A percentile compares a stretch with the other conserved stretches of the same genome.
Evolutionary conservation across 805 yeast genomes (phyloP).

Genomic region (Ogataea populi-albae): DNA sequence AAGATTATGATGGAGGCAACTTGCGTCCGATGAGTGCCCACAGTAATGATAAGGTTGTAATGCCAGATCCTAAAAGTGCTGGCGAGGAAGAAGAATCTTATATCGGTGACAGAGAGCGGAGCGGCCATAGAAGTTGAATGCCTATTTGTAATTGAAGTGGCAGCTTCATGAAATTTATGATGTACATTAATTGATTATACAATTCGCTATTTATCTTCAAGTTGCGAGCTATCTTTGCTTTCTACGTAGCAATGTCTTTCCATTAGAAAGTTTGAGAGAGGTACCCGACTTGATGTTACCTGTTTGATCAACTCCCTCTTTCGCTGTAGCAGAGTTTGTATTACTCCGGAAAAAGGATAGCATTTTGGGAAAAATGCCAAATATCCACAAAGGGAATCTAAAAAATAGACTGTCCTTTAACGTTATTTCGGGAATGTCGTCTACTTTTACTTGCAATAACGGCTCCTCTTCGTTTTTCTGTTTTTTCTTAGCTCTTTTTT

Average conservation of each 20-base stretch:
- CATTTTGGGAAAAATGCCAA: constrained; percentile 46
- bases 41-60: constrained; percentile 6
- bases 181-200: too few relatives aligned
- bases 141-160: too few relatives aligned
- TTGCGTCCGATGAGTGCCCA: constrained; percentile 37
- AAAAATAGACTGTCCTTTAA: constrained; percentile 44
- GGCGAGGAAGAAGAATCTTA: too few relatives aligned
- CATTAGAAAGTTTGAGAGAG: constrained; percentile 54
- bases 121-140: too few relatives aligned
- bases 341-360: too few relatives aligned
- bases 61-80: not conserved
- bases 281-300: too few relatives aligned
- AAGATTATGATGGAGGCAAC: constrained; percentile 24
- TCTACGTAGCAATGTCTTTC: constrained; percentile 39
- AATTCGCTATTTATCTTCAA: too few relatives aligned
- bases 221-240: too few relatives aligned
- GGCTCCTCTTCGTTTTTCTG: constrained; percentile 28
- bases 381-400: constrained; percentile 39
- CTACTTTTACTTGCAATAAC: constrained; percentile 42
- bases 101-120: too few relatives aligned
- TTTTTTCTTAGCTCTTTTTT: constrained; percentile 14
- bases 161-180: too few relatives aligned
- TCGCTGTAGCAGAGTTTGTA: too few relatives aligned
- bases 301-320: too few relatives aligned
- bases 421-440: constrained; percentile 47